Base-by-base conservation (phyloP, 2,329 filamentous ascomycete species). In the Akanthomyces lecanii region DNA sequence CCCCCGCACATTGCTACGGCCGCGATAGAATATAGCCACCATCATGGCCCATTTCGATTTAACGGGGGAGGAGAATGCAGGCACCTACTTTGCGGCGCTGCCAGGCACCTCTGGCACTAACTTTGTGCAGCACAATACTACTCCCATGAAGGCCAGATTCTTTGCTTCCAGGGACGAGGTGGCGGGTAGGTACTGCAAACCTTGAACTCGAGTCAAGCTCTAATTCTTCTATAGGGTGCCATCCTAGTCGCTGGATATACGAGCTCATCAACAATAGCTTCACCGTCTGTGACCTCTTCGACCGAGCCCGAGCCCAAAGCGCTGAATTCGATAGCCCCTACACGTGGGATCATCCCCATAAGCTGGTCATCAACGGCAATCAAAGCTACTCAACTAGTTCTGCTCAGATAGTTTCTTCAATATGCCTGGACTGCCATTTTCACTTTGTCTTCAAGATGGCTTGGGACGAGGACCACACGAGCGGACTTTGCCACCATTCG, bases 211-310 rank as follows among this genome's bases (percentile, higher is more conserved):
- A 54, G 48, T 8, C 68, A 66, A 71, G 1, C 16, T 62, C 45
- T 62, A 16, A 52, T 30, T 4, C 10, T 40, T n/a, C 16, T 10
- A 11, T 7, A 68, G 67, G 67, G 28, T 66, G 67, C 25, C 73
- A 78, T 56, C 76, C 77, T 6, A 74, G 74, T 51, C 74, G 77
- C 67, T 79, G 77, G 77, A 70, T 78, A 44, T 72, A 77, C 65
- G 76, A 79, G 59, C 67, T 79, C 10, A 66, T 73, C 38, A 70
- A 77, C 63, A 78, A 78, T 52, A 69, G 72, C 55, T 74, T 77
- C 57, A 71, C 72, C 36, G 67, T 68, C 25, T 75, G 74, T 66
- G 70, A 77, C 63, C 67, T 77, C 60, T 74, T 77, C 60, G 67
- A 73, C n/a, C 68, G 73, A 70, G 71, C 73, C 23, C 66, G 70